phyloP scores from a whole-genome alignment of 169 alveolate species.

The Condylostoma magnum region DNA sequence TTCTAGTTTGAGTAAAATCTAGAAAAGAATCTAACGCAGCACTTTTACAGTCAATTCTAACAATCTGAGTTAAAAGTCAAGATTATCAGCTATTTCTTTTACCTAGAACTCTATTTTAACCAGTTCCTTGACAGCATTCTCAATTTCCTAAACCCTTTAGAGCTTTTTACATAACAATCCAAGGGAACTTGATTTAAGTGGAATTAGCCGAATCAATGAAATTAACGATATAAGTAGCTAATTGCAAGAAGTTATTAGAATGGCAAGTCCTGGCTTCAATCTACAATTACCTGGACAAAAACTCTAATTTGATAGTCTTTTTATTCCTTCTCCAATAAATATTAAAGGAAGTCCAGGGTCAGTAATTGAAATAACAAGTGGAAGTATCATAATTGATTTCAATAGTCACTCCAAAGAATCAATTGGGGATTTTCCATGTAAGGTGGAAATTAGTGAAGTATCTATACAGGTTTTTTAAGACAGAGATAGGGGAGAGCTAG shows the following conservation, averaged over 20 bases:
- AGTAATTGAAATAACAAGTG: not conserved
- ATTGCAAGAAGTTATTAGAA: conserved; percentile 7
- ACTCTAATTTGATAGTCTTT: not conserved
- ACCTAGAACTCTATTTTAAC: too few species aligned
- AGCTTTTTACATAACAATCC: conserved; percentile 12
- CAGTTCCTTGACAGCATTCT: too few species aligned
- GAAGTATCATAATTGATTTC: conserved; percentile 11
- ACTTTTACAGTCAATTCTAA: too few species aligned
- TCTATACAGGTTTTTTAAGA: too few species aligned
- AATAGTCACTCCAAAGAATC: conserved; percentile 24
- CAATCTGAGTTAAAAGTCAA: too few species aligned
- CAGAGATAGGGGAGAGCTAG: too few species aligned
- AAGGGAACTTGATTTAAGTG: conserved; percentile 18
- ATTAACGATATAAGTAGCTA: not conserved
- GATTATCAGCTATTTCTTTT: too few species aligned
- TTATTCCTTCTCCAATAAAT: conserved; percentile 12
- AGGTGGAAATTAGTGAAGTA: conserved; percentile 13
- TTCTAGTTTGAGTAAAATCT: not conserved
- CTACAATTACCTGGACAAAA: not conserved
- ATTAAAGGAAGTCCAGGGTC: conserved; percentile 29
- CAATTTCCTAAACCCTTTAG: too few species aligned
- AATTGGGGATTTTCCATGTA: not conserved
- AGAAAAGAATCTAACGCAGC: too few species aligned
- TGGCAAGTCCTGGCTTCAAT: not conserved
- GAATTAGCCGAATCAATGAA: not conserved